Percentiles rank a stretch among this genome's conserved stretches.
These are phyloP conservation scores for Penicillium malachiteum DNA, from an alignment of 495 filamentous ascomycete species.

Conservation along the genomic window DNA sequence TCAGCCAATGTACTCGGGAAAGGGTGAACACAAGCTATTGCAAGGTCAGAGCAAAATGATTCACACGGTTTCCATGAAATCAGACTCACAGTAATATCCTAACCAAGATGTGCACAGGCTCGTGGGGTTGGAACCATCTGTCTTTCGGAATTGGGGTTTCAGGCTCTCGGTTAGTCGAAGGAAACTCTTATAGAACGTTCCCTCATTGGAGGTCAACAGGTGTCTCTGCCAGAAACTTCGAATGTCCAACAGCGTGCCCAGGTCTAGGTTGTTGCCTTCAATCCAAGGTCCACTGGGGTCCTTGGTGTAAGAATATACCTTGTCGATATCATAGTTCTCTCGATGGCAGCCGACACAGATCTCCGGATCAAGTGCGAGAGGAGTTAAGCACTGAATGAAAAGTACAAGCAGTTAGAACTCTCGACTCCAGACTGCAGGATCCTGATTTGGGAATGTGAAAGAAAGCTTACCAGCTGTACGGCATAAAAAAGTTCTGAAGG, in stretches of 20 bases:
- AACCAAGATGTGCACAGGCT: conserved; percentile 29
- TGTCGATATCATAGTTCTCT: conserved; percentile 31
- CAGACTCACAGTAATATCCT: conserved; percentile 38
- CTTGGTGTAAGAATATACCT: conserved; percentile 23
- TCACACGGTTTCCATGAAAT: not conserved
- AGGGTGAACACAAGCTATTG: conserved; percentile 36
- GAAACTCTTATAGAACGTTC: conserved; percentile 28
- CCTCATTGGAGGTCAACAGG: conserved; percentile 22
- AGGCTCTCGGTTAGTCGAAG: conserved; percentile 5
- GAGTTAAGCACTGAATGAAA: conserved; percentile 26
- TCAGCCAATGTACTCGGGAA: conserved; percentile 10
- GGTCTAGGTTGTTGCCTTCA: conserved; percentile 6
- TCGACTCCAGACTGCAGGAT: not conserved
- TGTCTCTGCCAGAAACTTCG: conserved; percentile 43
- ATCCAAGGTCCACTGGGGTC: conserved; percentile 10
- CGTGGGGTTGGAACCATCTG: not conserved
- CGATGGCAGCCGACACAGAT: conserved; percentile 27
- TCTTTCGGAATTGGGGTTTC: conserved; percentile 20
- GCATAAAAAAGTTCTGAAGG: conserved; percentile 28
- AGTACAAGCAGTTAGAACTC: not conserved
- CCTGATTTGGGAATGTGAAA: not conserved
- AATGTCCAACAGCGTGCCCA: conserved; percentile 28
- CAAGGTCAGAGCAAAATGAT: not conserved
- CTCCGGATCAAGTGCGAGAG: conserved; percentile 24
- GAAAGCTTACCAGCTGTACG: conserved; percentile 30